These are phyloP conservation scores for Quillaja saponaria DNA, from an alignment of 306 rosid species.

Conservation along the genomic window DNA sequence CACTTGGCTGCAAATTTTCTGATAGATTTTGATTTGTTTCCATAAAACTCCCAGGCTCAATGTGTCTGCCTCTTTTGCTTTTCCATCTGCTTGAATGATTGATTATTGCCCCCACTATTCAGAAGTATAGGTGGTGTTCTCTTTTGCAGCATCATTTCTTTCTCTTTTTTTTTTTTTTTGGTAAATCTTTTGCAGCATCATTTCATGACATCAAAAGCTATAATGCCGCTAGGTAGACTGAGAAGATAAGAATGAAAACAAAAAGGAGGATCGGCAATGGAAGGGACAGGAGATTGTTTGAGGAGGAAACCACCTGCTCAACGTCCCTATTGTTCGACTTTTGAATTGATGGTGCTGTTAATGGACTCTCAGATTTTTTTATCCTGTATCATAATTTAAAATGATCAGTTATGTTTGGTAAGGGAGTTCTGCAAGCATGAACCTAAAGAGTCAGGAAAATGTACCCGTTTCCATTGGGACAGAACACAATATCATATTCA, in stretches of 20 bases:
- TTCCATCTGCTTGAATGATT: constrained; percentile 3
- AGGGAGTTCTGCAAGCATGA: constrained; percentile 3
- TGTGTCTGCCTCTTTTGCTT: not conserved
- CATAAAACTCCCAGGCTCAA: constrained; percentile 4
- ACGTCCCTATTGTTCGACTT: constrained; percentile 39
- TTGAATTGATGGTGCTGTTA: constrained; percentile 39
- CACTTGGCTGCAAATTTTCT: constrained; percentile 15
- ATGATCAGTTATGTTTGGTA: not conserved
- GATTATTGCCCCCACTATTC: not conserved
- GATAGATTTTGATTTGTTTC: constrained; percentile 10
- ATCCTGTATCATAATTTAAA: constrained; percentile 43
- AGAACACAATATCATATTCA: constrained; percentile 71
- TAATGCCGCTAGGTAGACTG: not conserved
- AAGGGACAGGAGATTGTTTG: constrained; percentile 48
- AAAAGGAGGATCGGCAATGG: constrained; percentile 28
- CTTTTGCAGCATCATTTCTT: constrained; percentile 19
- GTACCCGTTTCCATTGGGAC: constrained; percentile 58
- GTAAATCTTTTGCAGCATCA: constrained; percentile 7
- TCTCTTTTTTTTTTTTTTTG: too few species aligned
- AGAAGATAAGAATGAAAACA: constrained; percentile 21
- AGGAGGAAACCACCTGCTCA: constrained; percentile 46
- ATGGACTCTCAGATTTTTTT: constrained; percentile 24
- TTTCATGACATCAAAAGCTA: constrained; percentile 20
- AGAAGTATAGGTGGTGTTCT: constrained; percentile 14
- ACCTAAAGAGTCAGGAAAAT: not conserved